Conservation (phyloP, 2,329 filamentous ascomycete genomes). For the Verticillium longisporum region DNA sequence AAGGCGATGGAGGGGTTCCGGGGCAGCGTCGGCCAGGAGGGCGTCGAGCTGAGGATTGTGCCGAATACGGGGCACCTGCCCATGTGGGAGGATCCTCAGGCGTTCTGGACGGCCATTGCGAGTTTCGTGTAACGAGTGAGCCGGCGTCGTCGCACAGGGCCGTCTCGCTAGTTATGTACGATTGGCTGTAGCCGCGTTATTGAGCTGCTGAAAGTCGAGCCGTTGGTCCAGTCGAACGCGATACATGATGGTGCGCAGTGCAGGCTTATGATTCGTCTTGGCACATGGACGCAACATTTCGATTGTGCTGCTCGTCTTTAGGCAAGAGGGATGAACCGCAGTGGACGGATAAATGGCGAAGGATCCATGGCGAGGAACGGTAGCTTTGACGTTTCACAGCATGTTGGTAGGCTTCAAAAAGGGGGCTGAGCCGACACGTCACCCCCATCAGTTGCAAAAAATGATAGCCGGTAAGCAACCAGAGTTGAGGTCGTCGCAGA, state of each 20-base stretch:
- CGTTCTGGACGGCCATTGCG: conserved; percentile 58
- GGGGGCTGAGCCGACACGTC: neutral
- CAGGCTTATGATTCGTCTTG: neutral
- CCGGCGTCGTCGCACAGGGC: too few species aligned
- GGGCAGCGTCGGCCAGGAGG: conserved; percentile 43
- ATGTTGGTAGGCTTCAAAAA: neutral
- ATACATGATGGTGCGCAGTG: too few species aligned
- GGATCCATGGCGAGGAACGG: neutral
- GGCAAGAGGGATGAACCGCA: neutral
- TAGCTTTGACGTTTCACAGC: neutral
- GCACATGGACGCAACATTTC: neutral
- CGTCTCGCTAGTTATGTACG: too few species aligned
- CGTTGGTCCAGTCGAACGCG: too few species aligned
- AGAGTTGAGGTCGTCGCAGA: too few species aligned
- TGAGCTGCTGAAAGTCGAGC: too few species aligned
- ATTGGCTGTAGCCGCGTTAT: too few species aligned
- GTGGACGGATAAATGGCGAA: neutral
- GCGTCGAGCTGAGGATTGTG: conserved; percentile 56
- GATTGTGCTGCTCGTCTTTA: neutral
- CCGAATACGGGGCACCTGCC: conserved; percentile 72
- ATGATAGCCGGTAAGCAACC: neutral
- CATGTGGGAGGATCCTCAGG: conserved; percentile 69
- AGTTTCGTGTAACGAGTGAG: conserved; percentile 40
- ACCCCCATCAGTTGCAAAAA: neutral
- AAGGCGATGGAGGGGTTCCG: conserved; percentile 75